Conservation (phyloP, 495 filamentous ascomycete species). For the Penicillium dipodomyicola region DNA sequence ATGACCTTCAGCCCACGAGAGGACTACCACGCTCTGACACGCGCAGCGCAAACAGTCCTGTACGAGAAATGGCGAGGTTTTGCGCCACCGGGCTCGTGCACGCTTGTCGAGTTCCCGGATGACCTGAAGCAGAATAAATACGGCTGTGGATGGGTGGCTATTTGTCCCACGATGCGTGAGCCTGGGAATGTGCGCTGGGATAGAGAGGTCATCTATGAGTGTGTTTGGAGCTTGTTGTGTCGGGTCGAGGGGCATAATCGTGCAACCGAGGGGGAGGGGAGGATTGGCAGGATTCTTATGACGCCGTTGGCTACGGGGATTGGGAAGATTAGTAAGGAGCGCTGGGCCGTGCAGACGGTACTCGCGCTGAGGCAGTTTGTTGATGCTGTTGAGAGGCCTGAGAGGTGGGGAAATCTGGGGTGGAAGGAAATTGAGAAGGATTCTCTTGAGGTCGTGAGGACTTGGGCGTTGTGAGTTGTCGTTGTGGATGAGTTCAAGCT, state of each 20-base stretch:
- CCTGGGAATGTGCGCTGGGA: constrained; percentile 45
- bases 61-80: constrained; percentile 50
- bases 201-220: constrained; percentile 53
- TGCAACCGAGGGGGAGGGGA: not conserved
- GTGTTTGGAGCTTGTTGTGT: constrained; percentile 51
- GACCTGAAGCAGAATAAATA: constrained; percentile 31
- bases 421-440: constrained; percentile 33
- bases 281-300: constrained; percentile 43
- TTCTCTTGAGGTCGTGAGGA: constrained; percentile 28
- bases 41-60: constrained; percentile 36
- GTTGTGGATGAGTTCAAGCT: too few relatives aligned
- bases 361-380: constrained; percentile 50
- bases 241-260: constrained; percentile 47
- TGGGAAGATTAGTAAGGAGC: constrained; percentile 41
- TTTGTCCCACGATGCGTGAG: constrained; percentile 53
- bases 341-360: constrained; percentile 50
- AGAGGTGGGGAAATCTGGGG: constrained; percentile 31
- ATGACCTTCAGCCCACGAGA: constrained; percentile 42
- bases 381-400: constrained; percentile 37
- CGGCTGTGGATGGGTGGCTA: constrained; percentile 42
- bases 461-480: constrained; percentile 16
- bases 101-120: constrained; percentile 41
- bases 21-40: constrained; percentile 47
- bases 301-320: constrained; percentile 49
- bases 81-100: constrained; percentile 48